Percentiles rank a stretch among this genome's conserved stretches.
These are phyloP conservation scores for Halophytophthora polymorphica DNA, from an alignment of 352 stramenopile species.

Conservation along the genomic window DNA sequence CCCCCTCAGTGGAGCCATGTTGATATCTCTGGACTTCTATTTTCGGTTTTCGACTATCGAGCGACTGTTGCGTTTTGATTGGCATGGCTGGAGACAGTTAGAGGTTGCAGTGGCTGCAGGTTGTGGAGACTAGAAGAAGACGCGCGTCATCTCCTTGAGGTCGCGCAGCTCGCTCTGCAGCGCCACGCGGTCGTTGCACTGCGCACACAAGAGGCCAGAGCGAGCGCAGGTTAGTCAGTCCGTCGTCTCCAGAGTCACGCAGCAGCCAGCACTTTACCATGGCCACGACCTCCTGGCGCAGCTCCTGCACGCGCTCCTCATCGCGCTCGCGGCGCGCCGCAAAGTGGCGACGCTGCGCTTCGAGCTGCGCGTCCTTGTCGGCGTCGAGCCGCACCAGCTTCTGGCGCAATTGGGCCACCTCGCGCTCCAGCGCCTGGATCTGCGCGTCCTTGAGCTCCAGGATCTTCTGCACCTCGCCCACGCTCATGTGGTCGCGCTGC, in stretches of 20 bases:
- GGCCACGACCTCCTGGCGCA: slow-evolving; percentile 51
- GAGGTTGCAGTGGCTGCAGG: background rate
- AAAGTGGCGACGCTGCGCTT: slow-evolving; percentile 45
- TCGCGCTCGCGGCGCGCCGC: slow-evolving; percentile 41
- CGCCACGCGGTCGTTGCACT: slow-evolving; percentile 57
- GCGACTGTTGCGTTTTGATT: too few relatives aligned
- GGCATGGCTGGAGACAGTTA: too few relatives aligned
- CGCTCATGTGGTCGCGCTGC: slow-evolving; percentile 27
- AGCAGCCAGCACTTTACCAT: slow-evolving; percentile 34
- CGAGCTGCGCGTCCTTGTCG: slow-evolving; percentile 60
- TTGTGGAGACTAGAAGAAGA: slow-evolving; percentile 34
- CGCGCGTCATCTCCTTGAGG: slow-evolving; percentile 48
- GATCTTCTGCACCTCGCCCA: slow-evolving; percentile 39
- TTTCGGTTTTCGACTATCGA: too few relatives aligned
- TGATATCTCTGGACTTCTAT: too few relatives aligned
- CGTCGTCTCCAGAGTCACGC: background rate
- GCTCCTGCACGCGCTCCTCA: slow-evolving; percentile 43
- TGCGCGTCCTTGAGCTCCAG: slow-evolving; percentile 51
- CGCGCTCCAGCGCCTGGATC: slow-evolving; percentile 56
- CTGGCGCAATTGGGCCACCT: slow-evolving; percentile 47
- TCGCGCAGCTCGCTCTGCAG: slow-evolving; percentile 58
- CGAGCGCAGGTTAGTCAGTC: slow-evolving; percentile 3
- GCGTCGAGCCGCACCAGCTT: slow-evolving; percentile 36
- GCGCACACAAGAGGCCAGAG: slow-evolving; percentile 3
- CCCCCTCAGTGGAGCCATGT: too few relatives aligned